Evolutionary conservation across 441 rosid species (phyloP), one percentile per base, ranked within the genome.

Genomic region (Syzygium malaccense): DNA sequence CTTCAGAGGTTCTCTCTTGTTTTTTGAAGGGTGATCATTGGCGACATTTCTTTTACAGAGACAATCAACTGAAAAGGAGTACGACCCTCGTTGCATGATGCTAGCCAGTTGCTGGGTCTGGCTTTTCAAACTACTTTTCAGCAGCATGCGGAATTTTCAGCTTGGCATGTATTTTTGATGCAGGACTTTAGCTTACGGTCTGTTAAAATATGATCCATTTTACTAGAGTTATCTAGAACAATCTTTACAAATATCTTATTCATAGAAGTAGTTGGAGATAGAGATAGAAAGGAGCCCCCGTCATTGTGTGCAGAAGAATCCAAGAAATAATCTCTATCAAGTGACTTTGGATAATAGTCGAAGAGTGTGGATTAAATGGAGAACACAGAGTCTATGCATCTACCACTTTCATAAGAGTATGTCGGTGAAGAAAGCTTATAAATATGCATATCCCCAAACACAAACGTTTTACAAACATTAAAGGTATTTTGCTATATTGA

Each of bases 381-480:
- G 32, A 0, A 60, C 68, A 3, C 68, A 28, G n/a, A 60, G 68
- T 13, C 0, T 60, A 28, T 14, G 33, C 54, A 53, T 53, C 54
- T 12, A 53, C 54, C 54, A 53, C 54, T 14, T 53, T 53, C 54
- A 53, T 14, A 7, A 7, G 48, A 45, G 48, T 45, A 45, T 45
- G 48, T 45, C 48, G 48, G 48, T 45, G 48, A 45, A 45, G 48
- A 45, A 45, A 45, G 48, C 48, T 45, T 45, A 45, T 7, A 45
- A 60, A 14, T 60, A 60, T 3, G 68, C 32, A 60, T 28, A 60
- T 60, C 54, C 54, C 54, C 68, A 28, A 14, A 60, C 68, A 28
- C 0, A 3, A 13, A 28, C 6, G 14, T 0, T 60, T 28, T 60
- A 28, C 4, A 0, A 13, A 13, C 14, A 60, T 0, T 14, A 32